Evolutionary conservation across 1,139 yeast species (phyloP), one percentile per base, ranked within the genome.

Genomic region (Diutina siamensis): DNA sequence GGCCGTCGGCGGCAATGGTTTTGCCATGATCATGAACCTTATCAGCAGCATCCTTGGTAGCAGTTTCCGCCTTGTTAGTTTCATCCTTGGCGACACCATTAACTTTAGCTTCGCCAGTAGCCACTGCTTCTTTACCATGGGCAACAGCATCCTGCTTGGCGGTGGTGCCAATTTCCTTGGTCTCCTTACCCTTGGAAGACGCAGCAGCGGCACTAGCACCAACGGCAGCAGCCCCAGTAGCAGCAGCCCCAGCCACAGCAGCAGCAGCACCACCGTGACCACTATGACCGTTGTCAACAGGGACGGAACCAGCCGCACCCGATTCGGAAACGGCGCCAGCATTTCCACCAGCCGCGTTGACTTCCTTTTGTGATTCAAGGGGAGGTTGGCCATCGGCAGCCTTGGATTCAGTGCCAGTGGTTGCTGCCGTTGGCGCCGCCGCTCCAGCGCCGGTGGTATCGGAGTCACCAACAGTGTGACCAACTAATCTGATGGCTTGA

Each of bases 401-500:
- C 27, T 12, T 28, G 3, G 13, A 15, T 1, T 17, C 18, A 12
- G 12, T 15, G 18, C 40, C 25, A 20, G 40, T 21, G 18, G 27
- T n/a, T 9, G n/a, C n/a, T n/a, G n/a, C 22, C 21, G 38, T 12
- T 12, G 18, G 22, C 38, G 9, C 22, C 22, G n/a, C n/a, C n/a
- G n/a, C n/a, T n/a, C n/a, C n/a, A n/a, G n/a, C n/a, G n/a, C 35
- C 35, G 17, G 15, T 17, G 5, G 22, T 7, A n/a, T n/a, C n/a
- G n/a, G n/a, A 8, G 40, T 21, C 31, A 9, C n/a, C 19, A n/a
- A 19, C 15, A 15, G 21, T 12, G 19, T n/a, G 21, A 17, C 42
- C 31, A 4, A 48, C 50, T 21, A 52, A 46, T 48, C 51, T 52
- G 22, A 28, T 19, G 12, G 53, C 53, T 20, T 44, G 38, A 27